phyloP scores from a whole-genome alignment of 1,284 basidiomycete species.

The Apiotrichum veenhuisii region DNA sequence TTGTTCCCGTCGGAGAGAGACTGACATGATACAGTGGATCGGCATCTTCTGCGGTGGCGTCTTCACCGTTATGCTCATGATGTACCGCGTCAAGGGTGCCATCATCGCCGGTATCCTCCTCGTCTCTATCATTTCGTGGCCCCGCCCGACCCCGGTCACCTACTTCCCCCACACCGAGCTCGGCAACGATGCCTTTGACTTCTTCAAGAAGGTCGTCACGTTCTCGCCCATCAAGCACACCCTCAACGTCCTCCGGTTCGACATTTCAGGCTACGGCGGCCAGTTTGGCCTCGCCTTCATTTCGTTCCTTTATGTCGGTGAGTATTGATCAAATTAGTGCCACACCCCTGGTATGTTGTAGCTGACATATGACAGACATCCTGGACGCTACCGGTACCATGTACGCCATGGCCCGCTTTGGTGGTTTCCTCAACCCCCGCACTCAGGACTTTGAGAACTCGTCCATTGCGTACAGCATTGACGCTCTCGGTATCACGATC shows the following conservation, averaged over 20 bases:
- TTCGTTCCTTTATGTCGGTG: slow-evolving; percentile 78
- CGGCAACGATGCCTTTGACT: slow-evolving; percentile 73
- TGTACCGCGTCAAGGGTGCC: slow-evolving; percentile 75
- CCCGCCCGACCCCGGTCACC: slow-evolving; percentile 72
- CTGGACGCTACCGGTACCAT: slow-evolving; percentile 69
- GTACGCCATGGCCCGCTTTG: slow-evolving; percentile 88
- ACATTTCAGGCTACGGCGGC: slow-evolving; percentile 10
- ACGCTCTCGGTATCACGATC: slow-evolving; percentile 35
- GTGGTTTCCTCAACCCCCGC: slow-evolving; percentile 77
- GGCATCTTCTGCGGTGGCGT: slow-evolving; percentile 85
- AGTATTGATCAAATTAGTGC: background rate
- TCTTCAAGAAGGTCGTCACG: slow-evolving; percentile 76
- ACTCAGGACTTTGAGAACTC: slow-evolving; percentile 85
- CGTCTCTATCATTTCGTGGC: slow-evolving; percentile 85
- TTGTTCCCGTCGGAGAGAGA: slow-evolving; percentile 41
- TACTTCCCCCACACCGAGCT: slow-evolving; percentile 69
- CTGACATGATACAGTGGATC: too few species aligned
- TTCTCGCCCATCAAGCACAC: slow-evolving; percentile 19
- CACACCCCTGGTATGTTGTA: background rate
- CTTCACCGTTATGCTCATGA: slow-evolving; percentile 70
- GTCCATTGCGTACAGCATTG: slow-evolving; percentile 74
- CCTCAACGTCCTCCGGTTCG: slow-evolving; percentile 18
- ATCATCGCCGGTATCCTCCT: slow-evolving; percentile 59
- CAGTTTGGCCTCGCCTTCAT: slow-evolving; percentile 28
- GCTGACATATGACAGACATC: slow-evolving; percentile 48